Conservation (phyloP, 371 early-diverging fungal species). For the Polyrhizophydium stewartii region DNA sequence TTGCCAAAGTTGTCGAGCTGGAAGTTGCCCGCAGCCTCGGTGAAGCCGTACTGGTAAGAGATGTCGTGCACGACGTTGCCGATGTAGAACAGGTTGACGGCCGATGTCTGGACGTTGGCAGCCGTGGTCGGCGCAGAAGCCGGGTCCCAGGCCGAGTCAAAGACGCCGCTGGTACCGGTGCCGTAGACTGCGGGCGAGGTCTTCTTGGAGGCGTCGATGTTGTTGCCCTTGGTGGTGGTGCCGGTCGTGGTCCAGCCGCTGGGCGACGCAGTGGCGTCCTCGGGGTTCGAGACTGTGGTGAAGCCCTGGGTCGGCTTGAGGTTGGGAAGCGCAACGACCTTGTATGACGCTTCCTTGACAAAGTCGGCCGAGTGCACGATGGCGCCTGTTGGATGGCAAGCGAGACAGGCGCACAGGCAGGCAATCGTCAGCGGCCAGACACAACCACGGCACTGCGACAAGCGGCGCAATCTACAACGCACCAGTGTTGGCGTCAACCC, state of each 20-base stretch:
- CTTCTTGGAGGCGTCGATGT: conserved; percentile 4
- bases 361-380: conserved; percentile 13
- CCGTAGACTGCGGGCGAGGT: background rate
- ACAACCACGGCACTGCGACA: background rate
- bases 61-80: conserved; percentile 38
- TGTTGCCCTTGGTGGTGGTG: conserved; percentile 14
- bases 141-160: conserved; percentile 7
- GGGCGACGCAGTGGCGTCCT: conserved; percentile 24
- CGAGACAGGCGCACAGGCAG: too few relatives aligned
- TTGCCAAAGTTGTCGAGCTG: conserved; percentile 28
- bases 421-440: too few relatives aligned
- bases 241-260: conserved; percentile 31
- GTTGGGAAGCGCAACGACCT: conserved; percentile 15
- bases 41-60: conserved; percentile 37
- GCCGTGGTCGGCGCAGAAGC: conserved; percentile 6
- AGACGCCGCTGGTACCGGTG: background rate
- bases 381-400: conserved; percentile 9
- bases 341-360: conserved; percentile 18
- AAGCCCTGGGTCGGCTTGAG: conserved; percentile 9
- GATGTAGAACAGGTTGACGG: conserved; percentile 31
- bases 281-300: conserved; percentile 13
- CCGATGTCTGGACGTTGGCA: conserved; percentile 15
- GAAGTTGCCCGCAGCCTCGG: conserved; percentile 46
- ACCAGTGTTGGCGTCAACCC: conserved; percentile 12
- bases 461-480: too few relatives aligned